Evolutionary conservation across 2,329 filamentous ascomycete species (phyloP).

Genomic region (Orbilia javanica): DNA sequence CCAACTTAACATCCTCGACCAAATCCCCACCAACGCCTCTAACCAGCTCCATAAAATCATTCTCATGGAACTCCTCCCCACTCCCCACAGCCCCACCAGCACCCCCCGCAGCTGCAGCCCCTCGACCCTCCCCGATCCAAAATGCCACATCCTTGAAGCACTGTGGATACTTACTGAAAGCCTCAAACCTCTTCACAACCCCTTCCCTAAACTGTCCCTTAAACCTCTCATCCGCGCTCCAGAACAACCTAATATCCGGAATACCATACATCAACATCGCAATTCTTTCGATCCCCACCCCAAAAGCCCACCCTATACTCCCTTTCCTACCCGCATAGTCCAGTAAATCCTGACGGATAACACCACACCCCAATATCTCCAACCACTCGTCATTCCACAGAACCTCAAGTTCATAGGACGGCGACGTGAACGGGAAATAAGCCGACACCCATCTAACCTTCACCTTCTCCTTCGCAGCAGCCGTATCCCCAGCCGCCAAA

Average conservation of each 20-base stretch:
- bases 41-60: slow-evolving; percentile 97
- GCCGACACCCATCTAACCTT: slow-evolving; percentile 94
- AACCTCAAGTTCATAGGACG: slow-evolving; percentile 95
- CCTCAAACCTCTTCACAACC: slow-evolving; percentile 76
- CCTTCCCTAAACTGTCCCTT: slow-evolving; percentile 79
- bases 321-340: slow-evolving; percentile 74
- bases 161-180: slow-evolving; percentile 91
- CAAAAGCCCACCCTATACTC: slow-evolving; percentile 93
- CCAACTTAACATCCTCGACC: slow-evolving; percentile 86
- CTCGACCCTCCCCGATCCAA: slow-evolving; percentile 74
- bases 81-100: slow-evolving; percentile 64
- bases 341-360: slow-evolving; percentile 85
- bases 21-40: slow-evolving; percentile 83
- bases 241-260: slow-evolving; percentile 95
- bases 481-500: slow-evolving; percentile 77
- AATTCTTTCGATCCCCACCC: slow-evolving; percentile 91
- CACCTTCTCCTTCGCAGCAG: slow-evolving; percentile 75
- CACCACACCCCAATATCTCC: slow-evolving; percentile 91
- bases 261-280: slow-evolving; percentile 98
- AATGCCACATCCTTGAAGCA: slow-evolving; percentile 95
- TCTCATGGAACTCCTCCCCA: slow-evolving; percentile 79
- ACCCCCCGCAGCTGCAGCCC: slow-evolving; percentile 60
- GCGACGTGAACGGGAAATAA: slow-evolving; percentile 96
- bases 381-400: slow-evolving; percentile 96
- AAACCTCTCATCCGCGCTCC: slow-evolving; percentile 88